Base-by-base conservation (phyloP, 2,329 filamentous ascomycete genomes). In the Fusarium abutilonis region DNA sequence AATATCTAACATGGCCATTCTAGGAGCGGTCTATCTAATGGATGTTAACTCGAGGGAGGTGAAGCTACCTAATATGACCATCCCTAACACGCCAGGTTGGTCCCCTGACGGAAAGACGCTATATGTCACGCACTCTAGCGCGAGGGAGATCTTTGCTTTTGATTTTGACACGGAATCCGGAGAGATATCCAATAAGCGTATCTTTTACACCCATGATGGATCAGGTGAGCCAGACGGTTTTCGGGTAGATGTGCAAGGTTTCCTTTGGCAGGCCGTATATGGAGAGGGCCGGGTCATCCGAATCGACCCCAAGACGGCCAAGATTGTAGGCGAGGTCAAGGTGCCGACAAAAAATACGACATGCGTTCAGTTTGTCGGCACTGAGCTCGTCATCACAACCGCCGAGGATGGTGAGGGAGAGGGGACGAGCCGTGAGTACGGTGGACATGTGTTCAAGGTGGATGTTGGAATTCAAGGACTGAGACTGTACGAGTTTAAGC, bases 251-350 rank as follows among this genome's bases (percentile, higher is more conserved):
- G 84, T 83, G 39, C 86, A 96, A 51, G 93, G 92, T n/a, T 89
- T 90, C 78, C 82, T 97, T 70, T 97, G 94, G 93, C 88, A 90
- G 60, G 91, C 92, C 8, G 82, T 95, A n/a, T 95, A 92, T 72
- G 92, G 92, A 50, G 90, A 89, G 61, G 81, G 85, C 56, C 85
- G 86, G 58, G 91, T 97, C 21, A 78, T 96, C 64, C 86, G 90
- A 73, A 89, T 97, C 70, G 86, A 84, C 43, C 85, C 87, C 17
- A 55, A 32, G 5, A 75, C 83, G 46, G 92, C 92, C 3, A 79
- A 87, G 69, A 77, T 96, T 28, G 80, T 93, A 6, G 92, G 91
- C 7, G 85, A 92, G 77, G 82, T 97, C 63, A 82, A 79, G 52
- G 79, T 96, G 64, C 92, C 93, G 5, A 96, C 93, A 11, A 83